Evolutionary conservation across 2,329 filamentous ascomycete species (phyloP).

Genomic region (Emericellopsis atlantica): DNA sequence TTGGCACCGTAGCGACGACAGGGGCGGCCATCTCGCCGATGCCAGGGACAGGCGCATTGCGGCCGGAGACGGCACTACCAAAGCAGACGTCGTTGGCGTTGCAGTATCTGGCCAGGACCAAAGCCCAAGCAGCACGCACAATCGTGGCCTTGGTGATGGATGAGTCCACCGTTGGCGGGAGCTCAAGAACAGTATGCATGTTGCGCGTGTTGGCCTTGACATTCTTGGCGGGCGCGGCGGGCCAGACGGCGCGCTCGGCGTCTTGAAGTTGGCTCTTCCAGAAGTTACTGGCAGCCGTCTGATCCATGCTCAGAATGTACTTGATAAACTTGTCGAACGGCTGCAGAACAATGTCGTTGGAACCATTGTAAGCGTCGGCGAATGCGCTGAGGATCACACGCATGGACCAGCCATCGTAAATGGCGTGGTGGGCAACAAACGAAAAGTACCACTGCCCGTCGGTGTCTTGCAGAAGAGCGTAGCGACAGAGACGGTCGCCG

Average conservation of each 20-base stretch:
- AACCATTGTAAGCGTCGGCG: conserved; percentile 1
- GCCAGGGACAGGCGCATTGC: conserved; percentile 4
- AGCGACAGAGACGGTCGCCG: neutral
- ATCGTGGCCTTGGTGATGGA: conserved; percentile 7
- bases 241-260: conserved; percentile 17
- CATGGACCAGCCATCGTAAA: conserved; percentile 48
- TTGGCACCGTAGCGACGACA: conserved; percentile 6
- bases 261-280: conserved; percentile 4
- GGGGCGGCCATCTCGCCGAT: conserved; percentile 5
- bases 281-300: neutral
- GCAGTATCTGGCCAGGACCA: conserved; percentile 8
- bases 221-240: conserved; percentile 18
- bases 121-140: conserved; percentile 15
- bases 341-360: neutral
- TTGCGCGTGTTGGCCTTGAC: neutral
- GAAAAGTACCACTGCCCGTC: conserved; percentile 7
- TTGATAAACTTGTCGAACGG: conserved; percentile 6
- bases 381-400: conserved; percentile 36
- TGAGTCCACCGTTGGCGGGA: neutral
- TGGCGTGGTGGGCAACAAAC: conserved; percentile 12
- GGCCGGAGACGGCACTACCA: conserved; percentile 11
- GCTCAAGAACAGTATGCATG: neutral
- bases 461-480: neutral
- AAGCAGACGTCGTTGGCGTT: conserved; percentile 10
- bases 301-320: conserved; percentile 8